phyloP scores from a whole-genome alignment of 1,139 yeast genomes.

The Geotrichum cucujoidarum region DNA sequence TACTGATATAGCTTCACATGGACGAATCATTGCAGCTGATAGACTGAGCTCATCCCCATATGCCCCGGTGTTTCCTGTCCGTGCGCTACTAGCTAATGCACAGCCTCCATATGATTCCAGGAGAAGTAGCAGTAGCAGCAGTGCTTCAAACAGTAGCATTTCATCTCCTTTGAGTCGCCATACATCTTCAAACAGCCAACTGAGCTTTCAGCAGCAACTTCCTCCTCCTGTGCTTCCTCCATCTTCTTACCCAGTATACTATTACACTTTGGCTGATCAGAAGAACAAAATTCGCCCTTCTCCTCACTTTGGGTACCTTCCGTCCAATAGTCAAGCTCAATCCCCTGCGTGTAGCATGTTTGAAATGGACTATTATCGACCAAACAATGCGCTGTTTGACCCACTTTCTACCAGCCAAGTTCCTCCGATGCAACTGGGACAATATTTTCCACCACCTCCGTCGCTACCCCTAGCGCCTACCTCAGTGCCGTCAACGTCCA shows the following conservation, averaged over 20 bases:
- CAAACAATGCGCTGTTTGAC: slow-evolving; percentile 4
- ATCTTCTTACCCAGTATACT: slow-evolving; percentile 6
- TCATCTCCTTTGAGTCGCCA: background rate
- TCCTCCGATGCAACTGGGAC: slow-evolving; percentile 4
- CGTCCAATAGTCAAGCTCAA: slow-evolving; percentile 4
- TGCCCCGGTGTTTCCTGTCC: slow-evolving; percentile 16
- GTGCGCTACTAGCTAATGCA: slow-evolving; percentile 10
- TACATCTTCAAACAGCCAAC: background rate
- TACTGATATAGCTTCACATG: background rate
- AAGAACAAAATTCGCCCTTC: slow-evolving; percentile 10
- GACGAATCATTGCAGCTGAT: slow-evolving; percentile 2
- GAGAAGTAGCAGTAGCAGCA: background rate
- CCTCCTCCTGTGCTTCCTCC: background rate
- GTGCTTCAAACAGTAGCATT: slow-evolving; percentile 2
- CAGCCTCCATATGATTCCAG: background rate
- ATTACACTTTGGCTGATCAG: slow-evolving; percentile 12
- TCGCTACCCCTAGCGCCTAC: background rate
- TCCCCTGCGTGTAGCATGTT: slow-evolving; percentile 4
- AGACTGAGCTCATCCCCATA: slow-evolving; percentile 14
- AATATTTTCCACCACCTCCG: background rate
- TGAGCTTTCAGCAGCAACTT: background rate
- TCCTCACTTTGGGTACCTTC: slow-evolving; percentile 12
- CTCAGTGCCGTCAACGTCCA: background rate
- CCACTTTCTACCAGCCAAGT: background rate
- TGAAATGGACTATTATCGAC: slow-evolving; percentile 10